Evolutionary conservation across 176 grass and related monocot genomes (phyloP), one percentile per base, ranked within the genome.

Genomic region (Coix lacrymajobi): DNA sequence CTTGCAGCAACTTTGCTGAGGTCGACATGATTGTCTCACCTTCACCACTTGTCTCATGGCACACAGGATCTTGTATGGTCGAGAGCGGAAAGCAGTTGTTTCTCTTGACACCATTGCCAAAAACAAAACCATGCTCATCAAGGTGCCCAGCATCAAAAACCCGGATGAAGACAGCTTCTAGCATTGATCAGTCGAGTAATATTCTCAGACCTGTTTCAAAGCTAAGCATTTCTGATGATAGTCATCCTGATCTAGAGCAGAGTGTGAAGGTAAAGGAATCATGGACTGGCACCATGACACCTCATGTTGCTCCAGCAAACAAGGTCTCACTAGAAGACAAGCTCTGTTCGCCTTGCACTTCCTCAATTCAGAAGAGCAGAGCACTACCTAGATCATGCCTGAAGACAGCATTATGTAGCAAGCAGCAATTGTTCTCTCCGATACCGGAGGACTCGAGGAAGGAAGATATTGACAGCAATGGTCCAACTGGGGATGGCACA

Each of bases 41-140:
- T 92, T 99, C 96, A 71, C 91, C 96, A 22, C 96, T 99, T 45
- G 96, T 96, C 62, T 92, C 91, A 22, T 96, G 91, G 93, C 91
- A 89, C 85, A 37, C 83, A 14, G 93, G 89, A 62, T 38, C 87
- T 33, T 96, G 96, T 75, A 88, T 73, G 54, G 85, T 88, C 17
- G 96, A 96, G 44, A 73, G 87, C 37, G 91, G 87, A 57, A 99
- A 90, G 63, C 96, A 96, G 81, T 41, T 96, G 12, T 99, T 99
- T 89, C 83, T 90, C 16, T 92, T 99, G 68, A 96, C 93, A 75
- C 96, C 93, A 40, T 73, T 99, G 71, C 68, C 89, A n/a, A 78
- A 92, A 88, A 56, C 66, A 62, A 89, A 91, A 69, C 20, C 62
- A 31, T 80, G 39, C 82, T 73, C 77, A 6, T 92, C 85, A 45